phyloP scores from a whole-genome alignment of 2,329 filamentous ascomycete genomes.

The Mycocentrospora acerina region DNA sequence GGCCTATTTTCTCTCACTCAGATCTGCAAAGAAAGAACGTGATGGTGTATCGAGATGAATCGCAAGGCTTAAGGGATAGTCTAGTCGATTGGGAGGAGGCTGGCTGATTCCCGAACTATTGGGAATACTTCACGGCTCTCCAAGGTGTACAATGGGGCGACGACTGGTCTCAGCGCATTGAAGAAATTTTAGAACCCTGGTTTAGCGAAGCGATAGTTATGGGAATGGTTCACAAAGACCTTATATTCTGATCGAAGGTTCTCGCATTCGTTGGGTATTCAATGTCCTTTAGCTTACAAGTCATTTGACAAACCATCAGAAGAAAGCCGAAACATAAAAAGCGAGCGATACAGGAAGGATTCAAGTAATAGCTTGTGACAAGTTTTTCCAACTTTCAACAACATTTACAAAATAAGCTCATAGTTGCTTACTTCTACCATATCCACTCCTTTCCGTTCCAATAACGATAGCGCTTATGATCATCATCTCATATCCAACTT shows the following conservation, averaged over 20 bases:
- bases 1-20: conserved; percentile 8
- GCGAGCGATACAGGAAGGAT: neutral
- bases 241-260: conserved; percentile 8
- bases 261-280: conserved; percentile 1
- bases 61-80: conserved; percentile 5
- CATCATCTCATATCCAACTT: conserved; percentile 1
- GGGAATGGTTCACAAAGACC: conserved; percentile 12
- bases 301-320: conserved; percentile 1
- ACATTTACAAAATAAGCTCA: too few species aligned
- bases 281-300: neutral
- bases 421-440: conserved; percentile 1
- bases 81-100: conserved; percentile 13
- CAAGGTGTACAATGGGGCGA: conserved; percentile 10
- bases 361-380: neutral
- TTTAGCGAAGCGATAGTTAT: conserved; percentile 8
- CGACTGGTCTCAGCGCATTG: conserved; percentile 11
- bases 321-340: too few species aligned
- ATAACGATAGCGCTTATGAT: neutral
- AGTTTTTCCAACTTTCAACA: neutral
- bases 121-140: conserved; percentile 12
- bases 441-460: conserved; percentile 2
- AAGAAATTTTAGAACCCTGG: conserved; percentile 10
- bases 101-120: conserved; percentile 13
- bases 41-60: conserved; percentile 4
- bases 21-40: conserved; percentile 15